Evolutionary conservation across 2,329 filamentous ascomycete species (phyloP).

Genomic region (Pseudofabraea citricarpa): DNA sequence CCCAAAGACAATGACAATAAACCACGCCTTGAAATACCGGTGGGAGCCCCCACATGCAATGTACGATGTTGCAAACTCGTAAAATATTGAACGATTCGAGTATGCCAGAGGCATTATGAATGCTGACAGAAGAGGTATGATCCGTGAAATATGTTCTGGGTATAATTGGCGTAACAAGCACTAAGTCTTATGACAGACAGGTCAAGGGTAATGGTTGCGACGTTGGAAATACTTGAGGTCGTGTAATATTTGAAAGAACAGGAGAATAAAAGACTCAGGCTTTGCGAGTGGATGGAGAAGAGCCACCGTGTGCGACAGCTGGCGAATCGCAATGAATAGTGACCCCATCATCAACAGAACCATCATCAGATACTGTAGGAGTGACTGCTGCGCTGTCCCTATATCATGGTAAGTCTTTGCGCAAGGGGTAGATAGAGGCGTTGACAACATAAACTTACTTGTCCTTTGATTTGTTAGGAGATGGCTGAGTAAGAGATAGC

Average conservation of each 20-base stretch:
- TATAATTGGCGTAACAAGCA: constrained; percentile 11
- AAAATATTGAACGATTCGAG: constrained; percentile 23
- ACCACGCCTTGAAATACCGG: constrained; percentile 21
- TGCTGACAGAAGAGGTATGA: constrained; percentile 24
- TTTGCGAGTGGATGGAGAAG: constrained; percentile 26
- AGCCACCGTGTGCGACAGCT: constrained; percentile 20
- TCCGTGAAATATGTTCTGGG: neutral
- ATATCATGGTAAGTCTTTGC: constrained; percentile 7
- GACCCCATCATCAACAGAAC: constrained; percentile 25
- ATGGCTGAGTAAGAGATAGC: constrained; percentile 21
- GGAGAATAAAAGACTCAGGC: constrained; percentile 10
- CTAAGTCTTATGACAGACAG: no score
- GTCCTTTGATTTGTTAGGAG: constrained; percentile 19
- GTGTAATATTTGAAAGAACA: neutral
- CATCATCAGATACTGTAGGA: constrained; percentile 27
- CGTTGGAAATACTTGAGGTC: neutral
- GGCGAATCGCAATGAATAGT: constrained; percentile 27
- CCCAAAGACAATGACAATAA: constrained; percentile 21
- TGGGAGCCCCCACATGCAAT: constrained; percentile 15
- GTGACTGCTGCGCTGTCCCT: constrained; percentile 15
- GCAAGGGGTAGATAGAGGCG: neutral
- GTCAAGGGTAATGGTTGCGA: neutral
- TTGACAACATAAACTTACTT: constrained; percentile 24
- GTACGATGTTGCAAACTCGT: constrained; percentile 22
- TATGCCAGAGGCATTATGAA: constrained; percentile 19